Percentiles rank a stretch among this genome's conserved stretches.
Conservation (phyloP, 176 grass and related monocot species). For the Luzula sylvatica region DNA sequence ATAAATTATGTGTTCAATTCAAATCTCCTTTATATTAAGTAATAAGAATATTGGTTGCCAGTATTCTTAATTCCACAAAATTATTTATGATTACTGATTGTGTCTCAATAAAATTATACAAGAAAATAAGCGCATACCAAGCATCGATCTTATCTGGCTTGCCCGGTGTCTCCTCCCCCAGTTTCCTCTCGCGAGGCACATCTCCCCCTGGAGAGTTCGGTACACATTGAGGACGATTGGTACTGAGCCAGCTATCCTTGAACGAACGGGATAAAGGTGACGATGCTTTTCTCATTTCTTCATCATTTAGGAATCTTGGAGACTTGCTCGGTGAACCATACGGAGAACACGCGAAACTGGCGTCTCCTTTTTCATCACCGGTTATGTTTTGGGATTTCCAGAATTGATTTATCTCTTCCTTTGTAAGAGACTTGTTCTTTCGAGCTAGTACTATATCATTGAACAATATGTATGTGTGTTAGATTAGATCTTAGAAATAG, state of each 20-base stretch:
- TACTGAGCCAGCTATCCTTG: not conserved
- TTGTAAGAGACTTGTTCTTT: slow-evolving; percentile 67
- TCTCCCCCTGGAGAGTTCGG: not conserved
- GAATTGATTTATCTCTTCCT: slow-evolving; percentile 74
- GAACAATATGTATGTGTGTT: too few species aligned
- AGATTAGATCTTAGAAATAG: too few species aligned
- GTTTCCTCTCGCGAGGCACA: too few species aligned
- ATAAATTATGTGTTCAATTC: not conserved
- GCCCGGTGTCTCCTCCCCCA: not conserved
- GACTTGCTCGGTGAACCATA: slow-evolving; percentile 1
- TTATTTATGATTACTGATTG: not conserved
- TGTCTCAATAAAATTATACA: not conserved
- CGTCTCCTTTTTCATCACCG: slow-evolving; percentile 7
- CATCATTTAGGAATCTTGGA: too few species aligned
- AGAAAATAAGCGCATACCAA: slow-evolving; percentile 14
- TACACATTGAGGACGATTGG: not conserved
- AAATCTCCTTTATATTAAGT: not conserved
- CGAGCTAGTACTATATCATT: slow-evolving; percentile 23
- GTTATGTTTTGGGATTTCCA: slow-evolving; percentile 34
- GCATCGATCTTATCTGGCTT: not conserved
- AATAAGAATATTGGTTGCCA: not conserved
- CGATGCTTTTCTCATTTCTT: too few species aligned
- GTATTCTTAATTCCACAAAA: not conserved
- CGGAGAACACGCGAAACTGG: slow-evolving; percentile 11
- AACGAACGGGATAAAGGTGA: too few species aligned